Base-by-base conservation (phyloP, 805 yeast species). In the Suhomyces sp. region DNA sequence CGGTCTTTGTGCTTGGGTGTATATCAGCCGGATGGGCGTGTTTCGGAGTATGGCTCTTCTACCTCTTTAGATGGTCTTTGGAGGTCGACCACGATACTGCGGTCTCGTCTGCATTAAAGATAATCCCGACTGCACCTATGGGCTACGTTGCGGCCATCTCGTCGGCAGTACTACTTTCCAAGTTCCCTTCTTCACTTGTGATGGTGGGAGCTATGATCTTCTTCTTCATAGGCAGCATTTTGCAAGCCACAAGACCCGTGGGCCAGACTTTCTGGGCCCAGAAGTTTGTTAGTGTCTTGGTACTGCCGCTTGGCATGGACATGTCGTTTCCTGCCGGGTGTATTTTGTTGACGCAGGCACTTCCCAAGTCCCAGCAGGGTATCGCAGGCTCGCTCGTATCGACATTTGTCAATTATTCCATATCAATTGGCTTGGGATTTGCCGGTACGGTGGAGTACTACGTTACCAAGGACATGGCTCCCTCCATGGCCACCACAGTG, bases 391-490 rank as follows among this genome's bases (percentile, higher is more conserved):
- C 57, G 26, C 50, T 60, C 36, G 63, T 60, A 15, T 49, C 57
- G 3, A 60, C 63, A 5, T 55, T 60, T 44, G 60, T 60, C 35
- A 60, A 60, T 54, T 60, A 58, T 46, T 57, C 62, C 35, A 57
- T 71, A 31, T 64, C 73, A 22, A 62, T 70, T 26, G 74, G 74
- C 2, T 61, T 71, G 46, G 74, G 74, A 1, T 51, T 70, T 27
- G 72, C 74, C 2, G 73, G 73, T 0, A 62, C 72, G 0, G 76
- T 68, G 1, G 73, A 70, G 54, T 52, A 51, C 22, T 71, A 71
- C 53, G 56, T 59, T 8, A 67, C 67, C 4, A 53, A 50, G 38
- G 55, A 56, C 41, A 58, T 40, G 54, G 58, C 55, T 1, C 59
- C 54, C 0, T 36, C 54, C 22, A 12, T 52, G n/a, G 64, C 53